These are phyloP conservation scores for Nemania sp. DNA, from an alignment of 2,329 filamentous ascomycete species.

Conservation along the genomic window DNA sequence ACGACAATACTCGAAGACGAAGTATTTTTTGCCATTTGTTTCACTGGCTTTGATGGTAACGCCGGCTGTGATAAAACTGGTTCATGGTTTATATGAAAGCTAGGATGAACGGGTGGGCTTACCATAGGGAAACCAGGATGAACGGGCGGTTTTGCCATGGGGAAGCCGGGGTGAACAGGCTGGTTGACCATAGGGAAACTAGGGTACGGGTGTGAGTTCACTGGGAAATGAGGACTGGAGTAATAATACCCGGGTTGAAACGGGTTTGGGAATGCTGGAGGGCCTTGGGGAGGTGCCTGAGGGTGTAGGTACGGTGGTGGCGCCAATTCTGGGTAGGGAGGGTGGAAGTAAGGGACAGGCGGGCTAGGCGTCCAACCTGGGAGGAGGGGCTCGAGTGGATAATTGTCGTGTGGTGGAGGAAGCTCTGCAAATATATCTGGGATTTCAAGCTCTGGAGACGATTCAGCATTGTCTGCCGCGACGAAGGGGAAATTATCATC, in stretches of 20 bases:
- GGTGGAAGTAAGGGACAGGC: not conserved
- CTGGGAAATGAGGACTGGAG: no score
- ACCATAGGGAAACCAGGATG: not conserved
- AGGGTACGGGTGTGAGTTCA: no score
- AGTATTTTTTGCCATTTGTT: no score
- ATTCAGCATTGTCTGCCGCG: not conserved
- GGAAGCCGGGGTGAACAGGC: no score
- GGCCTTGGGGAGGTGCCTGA: not conserved
- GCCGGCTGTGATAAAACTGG: not conserved
- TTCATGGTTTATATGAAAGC: not conserved
- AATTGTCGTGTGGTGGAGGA: not conserved
- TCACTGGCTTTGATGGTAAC: no score
- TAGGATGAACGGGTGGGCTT: not conserved
- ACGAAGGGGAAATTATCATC: no score
- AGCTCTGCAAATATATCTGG: not conserved
- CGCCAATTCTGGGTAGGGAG: not conserved
- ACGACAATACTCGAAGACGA: no score
- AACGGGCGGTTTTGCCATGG: no score
- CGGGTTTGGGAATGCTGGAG: not conserved
- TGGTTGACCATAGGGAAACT: no score
- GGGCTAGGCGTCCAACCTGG: not conserved
- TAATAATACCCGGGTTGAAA: not conserved
- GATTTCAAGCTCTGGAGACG: not conserved
- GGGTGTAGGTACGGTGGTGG: not conserved
- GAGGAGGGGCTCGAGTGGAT: not conserved